phyloP scores from a whole-genome alignment of 2,329 filamentous ascomycete genomes.

The Aspergillus aculeatus region DNA sequence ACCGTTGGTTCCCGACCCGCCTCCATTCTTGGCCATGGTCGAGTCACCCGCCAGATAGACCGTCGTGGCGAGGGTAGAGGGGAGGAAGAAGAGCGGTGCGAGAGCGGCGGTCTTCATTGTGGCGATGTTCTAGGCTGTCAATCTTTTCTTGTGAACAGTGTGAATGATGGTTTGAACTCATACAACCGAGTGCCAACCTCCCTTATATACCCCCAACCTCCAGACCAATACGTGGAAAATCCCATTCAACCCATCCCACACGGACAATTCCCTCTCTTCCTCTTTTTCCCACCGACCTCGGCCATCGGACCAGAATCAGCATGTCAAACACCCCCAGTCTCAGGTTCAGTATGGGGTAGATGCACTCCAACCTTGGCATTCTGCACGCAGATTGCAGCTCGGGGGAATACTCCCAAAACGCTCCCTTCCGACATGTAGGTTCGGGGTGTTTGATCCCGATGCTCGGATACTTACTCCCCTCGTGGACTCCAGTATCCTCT shows the following conservation, averaged over 20 bases:
- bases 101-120: slow-evolving; percentile 24
- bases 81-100: slow-evolving; percentile 22
- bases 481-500: too few relatives aligned
- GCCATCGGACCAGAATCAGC: neutral
- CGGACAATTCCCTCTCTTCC: neutral
- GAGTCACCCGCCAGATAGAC: slow-evolving; percentile 37
- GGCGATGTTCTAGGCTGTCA: neutral
- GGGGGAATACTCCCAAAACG: neutral
- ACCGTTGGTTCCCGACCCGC: slow-evolving; percentile 26
- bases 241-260: neutral
- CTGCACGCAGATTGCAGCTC: neutral
- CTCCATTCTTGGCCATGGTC: slow-evolving; percentile 32
- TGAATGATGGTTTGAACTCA: neutral
- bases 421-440: too few relatives aligned
- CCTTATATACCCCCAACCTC: neutral
- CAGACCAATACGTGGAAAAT: neutral
- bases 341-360: neutral
- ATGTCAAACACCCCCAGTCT: neutral
- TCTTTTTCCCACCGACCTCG: slow-evolving; percentile 1
- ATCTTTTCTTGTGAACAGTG: neutral
- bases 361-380: neutral
- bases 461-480: too few relatives aligned
- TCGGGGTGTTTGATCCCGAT: neutral
- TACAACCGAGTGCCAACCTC: neutral
- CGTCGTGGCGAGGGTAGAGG: slow-evolving; percentile 25